phyloP scores from a whole-genome alignment of 257 asterid species.

The Eucommia ulmoides region DNA sequence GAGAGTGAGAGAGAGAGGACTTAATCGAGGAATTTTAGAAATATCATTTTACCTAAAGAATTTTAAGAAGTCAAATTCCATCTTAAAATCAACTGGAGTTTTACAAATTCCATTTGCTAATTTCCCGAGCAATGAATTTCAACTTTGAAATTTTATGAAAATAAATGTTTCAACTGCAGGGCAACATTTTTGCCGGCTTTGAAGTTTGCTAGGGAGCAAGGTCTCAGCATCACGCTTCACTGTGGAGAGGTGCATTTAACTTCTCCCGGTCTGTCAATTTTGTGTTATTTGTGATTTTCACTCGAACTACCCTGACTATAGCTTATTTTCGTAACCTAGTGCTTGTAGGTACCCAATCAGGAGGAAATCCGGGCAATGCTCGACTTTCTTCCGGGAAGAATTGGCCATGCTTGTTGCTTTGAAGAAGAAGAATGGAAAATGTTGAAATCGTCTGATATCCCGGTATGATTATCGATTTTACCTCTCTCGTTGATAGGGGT shows the following conservation, averaged over 20 bases:
- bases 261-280: constrained; percentile 11
- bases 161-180: constrained; percentile 26
- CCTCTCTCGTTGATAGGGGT: neutral
- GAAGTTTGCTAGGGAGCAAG: constrained; percentile 69
- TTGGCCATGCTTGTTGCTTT: constrained; percentile 96
- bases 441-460: neutral
- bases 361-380: constrained; percentile 75
- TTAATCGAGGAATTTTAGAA: too few relatives aligned
- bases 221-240: constrained; percentile 69
- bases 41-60: too few relatives aligned
- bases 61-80: too few relatives aligned
- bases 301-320: constrained; percentile 19
- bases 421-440: constrained; percentile 48
- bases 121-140: too few relatives aligned
- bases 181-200: constrained; percentile 70
- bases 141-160: too few relatives aligned
- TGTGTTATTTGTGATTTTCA: constrained; percentile 1
- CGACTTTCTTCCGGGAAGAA: constrained; percentile 67
- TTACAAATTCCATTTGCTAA: too few relatives aligned
- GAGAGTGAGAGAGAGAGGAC: too few relatives aligned
- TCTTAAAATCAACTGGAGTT: too few relatives aligned
- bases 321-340: constrained; percentile 32
- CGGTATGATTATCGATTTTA: neutral
- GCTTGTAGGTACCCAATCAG: constrained; percentile 77
- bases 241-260: constrained; percentile 87